A percentile compares a stretch with the other conserved stretches of the same genome.
Evolutionary conservation across 345 rosid genomes (phyloP).

Genomic region (Cardamine occulta): DNA sequence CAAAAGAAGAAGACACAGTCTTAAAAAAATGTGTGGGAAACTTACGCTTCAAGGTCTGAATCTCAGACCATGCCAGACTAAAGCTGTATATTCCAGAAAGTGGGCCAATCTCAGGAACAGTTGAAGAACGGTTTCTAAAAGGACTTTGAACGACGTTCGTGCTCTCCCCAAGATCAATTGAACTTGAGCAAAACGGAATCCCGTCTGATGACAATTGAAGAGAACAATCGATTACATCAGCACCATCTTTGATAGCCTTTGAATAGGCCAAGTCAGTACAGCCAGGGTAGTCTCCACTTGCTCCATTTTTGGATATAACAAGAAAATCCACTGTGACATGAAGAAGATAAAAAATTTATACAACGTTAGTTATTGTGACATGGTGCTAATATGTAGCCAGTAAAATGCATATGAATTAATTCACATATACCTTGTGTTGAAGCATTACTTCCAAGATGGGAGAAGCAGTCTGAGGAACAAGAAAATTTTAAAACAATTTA

Average conservation of each 20-base stretch:
- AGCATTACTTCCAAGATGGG: constrained; percentile 64
- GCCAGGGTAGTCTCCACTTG: constrained; percentile 92
- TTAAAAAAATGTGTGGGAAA: constrained; percentile 12
- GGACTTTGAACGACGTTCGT: constrained; percentile 50
- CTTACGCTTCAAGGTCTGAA: constrained; percentile 70
- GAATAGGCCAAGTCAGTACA: constrained; percentile 81
- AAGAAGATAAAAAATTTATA: background rate
- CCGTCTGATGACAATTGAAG: constrained; percentile 84
- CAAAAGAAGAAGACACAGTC: background rate
- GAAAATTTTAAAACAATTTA: constrained; percentile 37
- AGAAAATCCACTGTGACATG: constrained; percentile 50
- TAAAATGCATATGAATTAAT: constrained; percentile 1
- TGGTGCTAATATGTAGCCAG: background rate
- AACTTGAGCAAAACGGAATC: constrained; percentile 64
- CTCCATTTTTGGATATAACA: constrained; percentile 79
- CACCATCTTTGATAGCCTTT: constrained; percentile 73
- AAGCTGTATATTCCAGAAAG: constrained; percentile 63
- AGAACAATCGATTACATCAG: constrained; percentile 78
- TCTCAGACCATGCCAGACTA: constrained; percentile 68
- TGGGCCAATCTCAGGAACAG: constrained; percentile 50
- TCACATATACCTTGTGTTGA: constrained; percentile 60
- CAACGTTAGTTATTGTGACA: background rate
- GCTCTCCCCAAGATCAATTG: constrained; percentile 62
- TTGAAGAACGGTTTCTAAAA: constrained; percentile 46
- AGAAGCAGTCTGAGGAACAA: constrained; percentile 69